Evolutionary conservation across 1,284 basidiomycete species (phyloP).

Genomic region (Veloporphyrellus conicus): DNA sequence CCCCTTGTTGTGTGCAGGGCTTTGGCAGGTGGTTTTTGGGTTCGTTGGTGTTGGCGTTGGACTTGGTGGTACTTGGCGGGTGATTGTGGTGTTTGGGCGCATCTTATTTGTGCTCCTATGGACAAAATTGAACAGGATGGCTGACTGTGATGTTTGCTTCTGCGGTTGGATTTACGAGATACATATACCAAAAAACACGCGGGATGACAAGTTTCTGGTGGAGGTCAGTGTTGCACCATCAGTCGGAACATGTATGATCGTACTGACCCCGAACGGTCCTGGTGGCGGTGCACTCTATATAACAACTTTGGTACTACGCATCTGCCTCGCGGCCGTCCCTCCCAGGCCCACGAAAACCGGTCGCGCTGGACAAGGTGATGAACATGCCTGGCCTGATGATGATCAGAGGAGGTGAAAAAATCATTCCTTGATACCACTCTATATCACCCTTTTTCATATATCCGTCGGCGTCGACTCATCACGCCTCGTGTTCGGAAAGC

Average conservation of each 20-base stretch:
- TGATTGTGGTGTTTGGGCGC: not conserved
- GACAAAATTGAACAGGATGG: not conserved
- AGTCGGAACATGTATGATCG: not conserved
- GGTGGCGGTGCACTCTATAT: constrained; percentile 42
- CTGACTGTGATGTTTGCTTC: constrained; percentile 2
- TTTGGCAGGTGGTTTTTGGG: not conserved
- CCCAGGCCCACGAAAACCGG: constrained; percentile 48
- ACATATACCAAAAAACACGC: constrained; percentile 46
- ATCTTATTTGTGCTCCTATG: not conserved
- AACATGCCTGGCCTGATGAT: constrained; percentile 64
- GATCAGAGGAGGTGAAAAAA: constrained; percentile 44
- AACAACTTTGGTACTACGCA: constrained; percentile 56
- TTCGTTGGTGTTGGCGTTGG: not conserved
- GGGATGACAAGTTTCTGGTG: constrained; percentile 54
- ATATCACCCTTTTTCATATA: not conserved
- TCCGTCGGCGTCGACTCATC: not conserved
- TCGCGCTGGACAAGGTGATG: constrained; percentile 48
- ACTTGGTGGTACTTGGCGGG: not conserved
- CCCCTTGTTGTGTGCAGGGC: not conserved
- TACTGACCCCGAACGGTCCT: too few species aligned
- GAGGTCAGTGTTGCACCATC: constrained; percentile 41
- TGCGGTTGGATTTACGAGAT: constrained; percentile 63
- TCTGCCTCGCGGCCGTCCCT: constrained; percentile 44
- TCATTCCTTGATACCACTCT: not conserved
- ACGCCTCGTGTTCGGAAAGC: not conserved